These are phyloP conservation scores for Fonsecaea pedrosoi DNA, from an alignment of 2,329 filamentous ascomycete genomes.

Conservation along the genomic window DNA sequence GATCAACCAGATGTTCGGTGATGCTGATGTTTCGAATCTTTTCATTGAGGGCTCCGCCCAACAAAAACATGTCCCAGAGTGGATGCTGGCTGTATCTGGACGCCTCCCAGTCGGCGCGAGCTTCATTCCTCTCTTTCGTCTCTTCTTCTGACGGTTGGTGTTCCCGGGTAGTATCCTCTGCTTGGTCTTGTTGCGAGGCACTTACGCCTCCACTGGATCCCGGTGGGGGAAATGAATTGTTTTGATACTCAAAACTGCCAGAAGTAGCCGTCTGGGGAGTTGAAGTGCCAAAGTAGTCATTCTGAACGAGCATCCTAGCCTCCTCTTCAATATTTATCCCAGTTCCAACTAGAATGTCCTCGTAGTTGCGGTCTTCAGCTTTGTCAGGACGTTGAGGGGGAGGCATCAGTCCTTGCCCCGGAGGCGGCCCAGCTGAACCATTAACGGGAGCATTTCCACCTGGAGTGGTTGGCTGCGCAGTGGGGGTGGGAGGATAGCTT, in stretches of 20 bases:
- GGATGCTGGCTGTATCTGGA: conserved; percentile 70
- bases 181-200: conserved; percentile 17
- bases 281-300: conserved; percentile 32
- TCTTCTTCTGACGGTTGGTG: conserved; percentile 58
- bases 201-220: conserved; percentile 22
- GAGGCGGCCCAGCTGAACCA: conserved; percentile 59
- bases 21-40: conserved; percentile 64
- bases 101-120: conserved; percentile 69
- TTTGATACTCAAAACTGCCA: conserved; percentile 26
- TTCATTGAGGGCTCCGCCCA: conserved; percentile 63
- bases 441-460: conserved; percentile 53
- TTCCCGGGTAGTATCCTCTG: conserved; percentile 17
- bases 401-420: conserved; percentile 61
- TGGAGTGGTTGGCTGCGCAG: conserved; percentile 37
- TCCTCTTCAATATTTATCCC: conserved; percentile 39
- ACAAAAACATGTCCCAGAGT: conserved; percentile 74
- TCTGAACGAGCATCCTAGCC: conserved; percentile 31
- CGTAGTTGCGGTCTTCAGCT: conserved; percentile 34
- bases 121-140: conserved; percentile 68
- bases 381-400: conserved; percentile 63
- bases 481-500: conserved; percentile 47
- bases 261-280: conserved; percentile 23
- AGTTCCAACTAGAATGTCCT: conserved; percentile 36
- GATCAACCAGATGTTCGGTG: conserved; percentile 63
- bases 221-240: conserved; percentile 25